Conservation (phyloP, 805 yeast species). For the Vanderwaltozyma tropicalis region DNA sequence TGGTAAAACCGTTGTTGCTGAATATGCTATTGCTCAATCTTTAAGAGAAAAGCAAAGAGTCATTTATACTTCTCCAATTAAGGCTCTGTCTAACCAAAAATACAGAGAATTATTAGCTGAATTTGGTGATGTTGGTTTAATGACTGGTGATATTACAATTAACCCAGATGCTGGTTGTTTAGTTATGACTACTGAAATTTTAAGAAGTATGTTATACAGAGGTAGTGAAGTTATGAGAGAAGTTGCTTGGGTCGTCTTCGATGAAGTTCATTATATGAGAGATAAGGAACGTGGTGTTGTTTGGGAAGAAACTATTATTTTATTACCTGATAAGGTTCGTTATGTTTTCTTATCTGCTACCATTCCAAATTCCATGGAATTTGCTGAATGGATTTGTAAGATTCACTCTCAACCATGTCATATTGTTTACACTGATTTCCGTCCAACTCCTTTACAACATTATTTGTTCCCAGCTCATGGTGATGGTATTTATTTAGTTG, state of each 20-base stretch:
- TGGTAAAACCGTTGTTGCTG: slow-evolving; percentile 95
- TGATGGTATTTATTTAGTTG: slow-evolving; percentile 93
- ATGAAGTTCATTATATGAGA: slow-evolving; percentile 97
- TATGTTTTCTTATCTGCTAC: slow-evolving; percentile 93
- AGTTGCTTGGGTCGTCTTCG: slow-evolving; percentile 97
- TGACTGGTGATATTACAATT: slow-evolving; percentile 98
- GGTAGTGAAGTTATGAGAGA: slow-evolving; percentile 98
- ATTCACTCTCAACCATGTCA: slow-evolving; percentile 96
- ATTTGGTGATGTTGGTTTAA: slow-evolving; percentile 92
- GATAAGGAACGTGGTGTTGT: slow-evolving; percentile 98
- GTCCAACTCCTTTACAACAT: slow-evolving; percentile 98
- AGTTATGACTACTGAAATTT: slow-evolving; percentile 98
- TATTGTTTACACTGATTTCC: slow-evolving; percentile 95
- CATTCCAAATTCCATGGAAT: slow-evolving; percentile 95
- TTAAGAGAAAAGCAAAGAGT: slow-evolving; percentile 84
- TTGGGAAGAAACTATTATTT: slow-evolving; percentile 97
- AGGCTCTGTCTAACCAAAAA: slow-evolving; percentile 89
- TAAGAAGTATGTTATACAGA: slow-evolving; percentile 90
- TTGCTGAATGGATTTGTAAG: slow-evolving; percentile 97
- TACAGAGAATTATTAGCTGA: slow-evolving; percentile 86
- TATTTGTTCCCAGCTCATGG: slow-evolving; percentile 98
- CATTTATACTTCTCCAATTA: slow-evolving; percentile 90
- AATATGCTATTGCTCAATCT: slow-evolving; percentile 95
- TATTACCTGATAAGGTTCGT: slow-evolving; percentile 91
- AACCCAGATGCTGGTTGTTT: slow-evolving; percentile 97